phyloP scores from a whole-genome alignment of 345 rosid species.

The Eucalyptus lansdowneana region DNA sequence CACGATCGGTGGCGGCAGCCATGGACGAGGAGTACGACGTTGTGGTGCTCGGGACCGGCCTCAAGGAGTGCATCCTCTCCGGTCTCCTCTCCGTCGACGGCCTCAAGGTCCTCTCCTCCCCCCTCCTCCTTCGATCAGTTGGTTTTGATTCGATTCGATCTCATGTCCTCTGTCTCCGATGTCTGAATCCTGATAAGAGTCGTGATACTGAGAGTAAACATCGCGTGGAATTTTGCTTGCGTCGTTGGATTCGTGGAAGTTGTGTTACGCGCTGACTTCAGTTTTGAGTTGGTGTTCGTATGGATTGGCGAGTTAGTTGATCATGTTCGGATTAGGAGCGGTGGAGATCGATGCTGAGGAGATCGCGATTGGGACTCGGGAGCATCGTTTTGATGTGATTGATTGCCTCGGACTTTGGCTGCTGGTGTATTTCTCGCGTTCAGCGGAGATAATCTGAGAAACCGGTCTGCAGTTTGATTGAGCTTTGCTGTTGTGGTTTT shows the following conservation, averaged over 20 bases:
- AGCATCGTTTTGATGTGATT: neutral
- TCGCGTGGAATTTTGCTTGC: neutral
- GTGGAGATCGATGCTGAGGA: neutral
- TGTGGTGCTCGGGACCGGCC: conserved; percentile 92
- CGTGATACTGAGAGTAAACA: neutral
- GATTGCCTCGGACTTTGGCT: neutral
- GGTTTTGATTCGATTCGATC: neutral
- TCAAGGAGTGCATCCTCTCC: conserved; percentile 98
- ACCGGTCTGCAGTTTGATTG: neutral
- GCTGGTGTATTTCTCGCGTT: neutral
- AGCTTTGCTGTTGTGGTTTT: neutral
- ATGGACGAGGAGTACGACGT: conserved; percentile 98
- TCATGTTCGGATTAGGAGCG: neutral
- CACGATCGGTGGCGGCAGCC: neutral
- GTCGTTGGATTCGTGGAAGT: neutral
- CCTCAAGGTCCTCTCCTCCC: conserved; percentile 47
- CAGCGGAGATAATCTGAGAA: neutral
- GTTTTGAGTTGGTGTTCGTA: neutral
- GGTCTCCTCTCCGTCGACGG: conserved; percentile 99
- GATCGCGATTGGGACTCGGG: neutral
- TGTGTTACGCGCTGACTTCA: neutral
- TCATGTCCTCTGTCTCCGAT: neutral
- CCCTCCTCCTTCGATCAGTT: neutral
- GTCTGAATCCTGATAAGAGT: neutral
- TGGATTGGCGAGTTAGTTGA: neutral